Base-by-base conservation (phyloP, 371 early-diverging fungal genomes). In the Circinella umbellata region DNA sequence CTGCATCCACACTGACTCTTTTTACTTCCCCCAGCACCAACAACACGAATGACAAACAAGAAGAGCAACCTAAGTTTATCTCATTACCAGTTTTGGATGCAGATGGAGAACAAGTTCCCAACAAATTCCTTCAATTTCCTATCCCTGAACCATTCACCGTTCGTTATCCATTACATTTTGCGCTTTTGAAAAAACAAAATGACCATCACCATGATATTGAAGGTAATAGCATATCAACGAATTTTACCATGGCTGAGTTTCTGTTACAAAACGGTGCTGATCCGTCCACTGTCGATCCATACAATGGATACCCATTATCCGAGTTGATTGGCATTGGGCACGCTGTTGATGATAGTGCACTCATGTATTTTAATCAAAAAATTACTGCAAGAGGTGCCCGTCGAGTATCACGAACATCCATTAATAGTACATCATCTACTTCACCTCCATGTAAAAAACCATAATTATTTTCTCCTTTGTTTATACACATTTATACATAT, bases 241-340 rank as follows among this genome's bases (percentile, higher is more conserved):
- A 76, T 4, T 85, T 83, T 59, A 78, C 80, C 0, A 81, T 84
- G 79, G 83, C 86, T 11, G 86, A 86, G 62, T 76, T 86, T 27
- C 57, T 86, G 13, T 73, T 84, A n/a, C 86, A 81, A 54, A 86
- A 86, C 53, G 86, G 86, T 9, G 82, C 84, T 27, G 81, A 81
- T 73, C 69, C 76, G 15, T 49, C 57, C 37, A 69, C 75, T 36
- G 46, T 69, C 0, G 83, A 83, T 65, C 42, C 69, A 8, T 70
- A 49, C 3, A 77, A 75, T 0, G 77, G 76, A 18, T 63, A 63
- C 13, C 57, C 57, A 57, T 34, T 57, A 34, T 57, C 57, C 27
- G 57, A 57, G 14, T 57, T 57, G 4, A n/a, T 57, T 18, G 57
- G 57, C 4, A 34, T 57, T 7, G 57, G 57, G 27, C 14, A 57